Base-by-base conservation (phyloP, 1,139 yeast genomes). In the Yamadazyma friedrichii region DNA sequence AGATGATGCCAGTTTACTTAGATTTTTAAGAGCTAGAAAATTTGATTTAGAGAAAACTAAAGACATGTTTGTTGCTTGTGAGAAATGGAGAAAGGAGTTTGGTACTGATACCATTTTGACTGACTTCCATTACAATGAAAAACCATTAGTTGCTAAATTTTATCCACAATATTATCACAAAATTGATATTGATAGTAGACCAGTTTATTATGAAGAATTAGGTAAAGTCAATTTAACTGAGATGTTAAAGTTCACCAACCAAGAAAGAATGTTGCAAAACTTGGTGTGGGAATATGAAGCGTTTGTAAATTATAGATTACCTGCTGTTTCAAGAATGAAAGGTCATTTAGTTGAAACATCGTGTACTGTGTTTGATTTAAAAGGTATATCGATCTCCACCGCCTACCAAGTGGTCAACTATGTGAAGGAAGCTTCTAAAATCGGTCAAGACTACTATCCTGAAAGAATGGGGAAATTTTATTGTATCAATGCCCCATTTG, bases 401-500 rank as follows among this genome's bases (percentile, higher is more conserved):
- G 96, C 96, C 29, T 80, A 84, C 49, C 88, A 84, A 62, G 98
- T 93, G 35, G 75, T 89, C 54, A 75, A 84, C 20, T 93, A 91
- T 65, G 95, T 93, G 42, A 81, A 84, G 61, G 96, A 89, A 65
- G 97, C 98, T 24, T 87, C 96, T 20, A 72, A 78, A 55, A 88
- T 93, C 59, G 97, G 98, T 48, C 98, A 93, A 70, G 88, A 93
- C 71, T 93, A 86, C 67, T 93, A 93, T 64, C 98, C 98, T 12
- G 98, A 93, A 74, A 85, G 98, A 68, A 91, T 93, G 98, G 98
- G 98, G 58, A 89, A 88, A 67, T 93, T 93, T 62, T 93, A 88
- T 70, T 73, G 91, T 58, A 88, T 93, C 67, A 93, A 93, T 62
- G 96, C 98, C 2, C 98, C 98, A 48, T 93, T 89, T 64, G 98